Base-by-base conservation (phyloP, 768 basidiomycete species). In the Leucocoprinus birnbaumii region DNA sequence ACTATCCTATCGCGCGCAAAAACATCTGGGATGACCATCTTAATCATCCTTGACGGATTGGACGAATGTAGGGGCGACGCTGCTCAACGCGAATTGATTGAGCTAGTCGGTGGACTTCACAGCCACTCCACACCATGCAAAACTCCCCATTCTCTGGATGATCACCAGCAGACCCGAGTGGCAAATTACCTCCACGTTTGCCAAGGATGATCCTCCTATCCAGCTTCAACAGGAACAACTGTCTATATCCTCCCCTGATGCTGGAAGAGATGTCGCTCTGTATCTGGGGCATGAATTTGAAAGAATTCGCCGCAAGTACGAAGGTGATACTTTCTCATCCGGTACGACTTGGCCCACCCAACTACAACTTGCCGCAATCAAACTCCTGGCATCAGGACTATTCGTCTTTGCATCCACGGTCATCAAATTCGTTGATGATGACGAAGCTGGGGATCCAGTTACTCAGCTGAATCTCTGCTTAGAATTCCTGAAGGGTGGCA, bases 41-140 rank as follows among this genome's bases (percentile, higher is more conserved):
- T 53, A n/a, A 43, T 58, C 5, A 3, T 58, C 8, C 34, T 58
- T 10, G 56, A 58, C 37, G 54, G 46, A 2, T 9, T 55, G 16
- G 54, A 55, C 19, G 51, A 53, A 9, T 58, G 51, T 38, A 4
- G 31, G 18, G 51, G 26, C 1, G 40, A 26, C 14, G 13, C 5
- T 2, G 5, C 25, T 24, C 47, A 49, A 25, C 40, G 18, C 2
- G 21, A 6, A 3, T 9, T 44, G 2, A 34, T 52, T 26, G 18
- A 31, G n/a, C 21, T 43, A 10, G 18, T 52, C 2, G n/a, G 18
- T 19, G 19, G n/a, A n/a, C 10, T 44, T 52, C 13, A 11, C 51
- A 8, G 11, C 18, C 5, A 43, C 8, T n/a, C 25, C 7, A 13
- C 19, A 34, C 6, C 2, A n/a, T 13, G 13, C 7, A 8, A 5